Evolutionary conservation across 139 green algal genomes (phyloP).

Genomic region (Micractinium conductrix): DNA sequence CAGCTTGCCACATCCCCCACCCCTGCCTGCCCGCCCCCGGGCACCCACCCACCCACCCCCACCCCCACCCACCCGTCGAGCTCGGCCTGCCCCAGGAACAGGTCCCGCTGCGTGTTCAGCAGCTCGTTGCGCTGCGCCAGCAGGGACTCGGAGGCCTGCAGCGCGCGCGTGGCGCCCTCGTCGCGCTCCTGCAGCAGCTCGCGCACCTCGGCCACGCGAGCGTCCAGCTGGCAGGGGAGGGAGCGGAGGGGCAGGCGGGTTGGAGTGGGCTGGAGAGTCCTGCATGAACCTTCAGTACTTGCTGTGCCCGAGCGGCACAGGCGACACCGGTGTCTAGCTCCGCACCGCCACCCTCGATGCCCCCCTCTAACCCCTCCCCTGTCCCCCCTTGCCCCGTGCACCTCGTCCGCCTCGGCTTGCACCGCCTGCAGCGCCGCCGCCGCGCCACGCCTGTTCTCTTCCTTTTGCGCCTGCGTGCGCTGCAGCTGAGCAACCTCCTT

Average conservation of each 20-base stretch:
- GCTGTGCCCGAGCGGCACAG: no score
- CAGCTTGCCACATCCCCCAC: no score
- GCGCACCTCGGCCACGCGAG: conserved; percentile 35
- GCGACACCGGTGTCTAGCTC: no score
- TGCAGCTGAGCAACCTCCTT: conserved; percentile 64
- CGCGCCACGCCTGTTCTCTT: conserved; percentile 34
- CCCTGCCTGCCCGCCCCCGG: not conserved
- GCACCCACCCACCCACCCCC: not conserved
- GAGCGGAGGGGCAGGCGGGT: not conserved
- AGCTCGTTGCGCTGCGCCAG: conserved; percentile 28
- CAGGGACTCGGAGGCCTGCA: conserved; percentile 28
- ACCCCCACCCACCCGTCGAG: conserved; percentile 22
- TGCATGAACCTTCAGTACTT: no score
- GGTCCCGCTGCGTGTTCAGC: conserved; percentile 61
- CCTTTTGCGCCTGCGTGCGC: conserved; percentile 12
- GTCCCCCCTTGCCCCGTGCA: not conserved
- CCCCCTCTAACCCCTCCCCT: not conserved
- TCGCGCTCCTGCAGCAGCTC: conserved; percentile 36
- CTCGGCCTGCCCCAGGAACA: conserved; percentile 60
- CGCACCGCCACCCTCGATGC: no score
- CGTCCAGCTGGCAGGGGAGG: not conserved
- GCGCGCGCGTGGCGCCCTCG: conserved; percentile 25
- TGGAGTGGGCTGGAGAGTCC: not conserved
- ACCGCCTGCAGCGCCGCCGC: conserved; percentile 29
- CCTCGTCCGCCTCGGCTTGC: conserved; percentile 12